phyloP scores from a whole-genome alignment of 2,329 filamentous ascomycete species.

The Fusarium mexicanum region DNA sequence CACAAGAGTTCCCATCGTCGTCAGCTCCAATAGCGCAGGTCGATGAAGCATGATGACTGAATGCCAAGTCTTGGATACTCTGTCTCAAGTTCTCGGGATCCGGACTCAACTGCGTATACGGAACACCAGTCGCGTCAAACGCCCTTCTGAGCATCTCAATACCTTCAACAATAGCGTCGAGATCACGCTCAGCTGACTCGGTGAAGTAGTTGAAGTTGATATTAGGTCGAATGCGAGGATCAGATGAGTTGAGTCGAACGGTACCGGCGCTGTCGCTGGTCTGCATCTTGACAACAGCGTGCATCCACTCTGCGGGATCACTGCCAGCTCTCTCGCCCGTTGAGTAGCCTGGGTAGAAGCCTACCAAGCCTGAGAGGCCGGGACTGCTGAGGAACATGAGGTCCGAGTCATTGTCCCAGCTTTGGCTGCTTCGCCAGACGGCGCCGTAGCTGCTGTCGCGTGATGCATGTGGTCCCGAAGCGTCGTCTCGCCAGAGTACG shows the following conservation, averaged over 20 bases:
- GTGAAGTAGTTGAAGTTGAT: conserved; percentile 5
- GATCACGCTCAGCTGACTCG: neutral
- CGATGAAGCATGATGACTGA: neutral
- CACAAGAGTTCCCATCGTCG: neutral
- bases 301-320: neutral
- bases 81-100: neutral
- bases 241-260: neutral
- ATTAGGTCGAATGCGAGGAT: neutral
- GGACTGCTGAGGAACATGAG: neutral
- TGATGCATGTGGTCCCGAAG: neutral
- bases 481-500: neutral
- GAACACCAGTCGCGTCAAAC: neutral
- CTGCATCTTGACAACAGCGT: conserved; percentile 7
- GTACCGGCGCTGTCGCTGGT: conserved; percentile 3
- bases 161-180: neutral
- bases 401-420: neutral
- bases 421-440: neutral
- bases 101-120: neutral
- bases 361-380: neutral
- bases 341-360: conserved; percentile 5
- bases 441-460: conserved; percentile 1
- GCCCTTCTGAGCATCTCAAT: conserved; percentile 1
- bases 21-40: neutral
- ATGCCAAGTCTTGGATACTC: neutral
- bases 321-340: neutral